Conservation (phyloP, 495 filamentous ascomycete species). For the Lasiosphaeris hirsuta region DNA sequence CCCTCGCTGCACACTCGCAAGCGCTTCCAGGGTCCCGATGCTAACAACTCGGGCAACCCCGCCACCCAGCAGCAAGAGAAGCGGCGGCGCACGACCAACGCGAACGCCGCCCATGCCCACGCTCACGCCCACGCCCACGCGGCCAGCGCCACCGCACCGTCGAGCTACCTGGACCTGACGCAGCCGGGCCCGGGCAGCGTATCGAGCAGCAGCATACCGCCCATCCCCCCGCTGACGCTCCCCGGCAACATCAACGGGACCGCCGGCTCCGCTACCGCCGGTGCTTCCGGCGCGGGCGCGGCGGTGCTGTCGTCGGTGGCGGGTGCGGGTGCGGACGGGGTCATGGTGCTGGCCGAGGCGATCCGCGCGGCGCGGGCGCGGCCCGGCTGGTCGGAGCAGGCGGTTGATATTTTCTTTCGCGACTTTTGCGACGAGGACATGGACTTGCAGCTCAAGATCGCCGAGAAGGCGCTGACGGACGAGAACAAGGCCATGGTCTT, state of each 20-base stretch:
- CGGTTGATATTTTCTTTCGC: constrained; percentile 48
- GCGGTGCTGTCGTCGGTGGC: constrained; percentile 16
- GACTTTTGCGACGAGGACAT: constrained; percentile 47
- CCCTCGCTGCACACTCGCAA: constrained; percentile 34
- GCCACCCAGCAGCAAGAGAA: constrained; percentile 30
- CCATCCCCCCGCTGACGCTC: not conserved
- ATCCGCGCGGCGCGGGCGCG: constrained; percentile 22
- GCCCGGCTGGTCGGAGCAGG: constrained; percentile 45
- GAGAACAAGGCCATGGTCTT: constrained; percentile 54
- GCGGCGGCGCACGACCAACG: constrained; percentile 35
- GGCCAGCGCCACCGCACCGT: constrained; percentile 15
- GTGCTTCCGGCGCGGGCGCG: constrained; percentile 8
- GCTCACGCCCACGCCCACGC: too few species aligned
- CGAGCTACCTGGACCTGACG: constrained; percentile 21
- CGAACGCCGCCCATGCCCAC: not conserved
- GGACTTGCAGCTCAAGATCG: constrained; percentile 50
- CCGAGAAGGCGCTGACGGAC: constrained; percentile 49
- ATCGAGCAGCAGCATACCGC: not conserved
- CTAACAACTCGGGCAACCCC: not conserved
- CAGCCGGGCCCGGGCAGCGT: constrained; percentile 10
- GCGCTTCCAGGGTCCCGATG: constrained; percentile 23
- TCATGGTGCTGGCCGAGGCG: constrained; percentile 29
- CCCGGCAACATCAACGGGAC: not conserved
- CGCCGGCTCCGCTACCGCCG: constrained; percentile 4
- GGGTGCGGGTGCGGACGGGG: constrained; percentile 14